These are phyloP conservation scores for Candida wancherniae DNA, from an alignment of 805 yeast genomes.

Conservation along the genomic window DNA sequence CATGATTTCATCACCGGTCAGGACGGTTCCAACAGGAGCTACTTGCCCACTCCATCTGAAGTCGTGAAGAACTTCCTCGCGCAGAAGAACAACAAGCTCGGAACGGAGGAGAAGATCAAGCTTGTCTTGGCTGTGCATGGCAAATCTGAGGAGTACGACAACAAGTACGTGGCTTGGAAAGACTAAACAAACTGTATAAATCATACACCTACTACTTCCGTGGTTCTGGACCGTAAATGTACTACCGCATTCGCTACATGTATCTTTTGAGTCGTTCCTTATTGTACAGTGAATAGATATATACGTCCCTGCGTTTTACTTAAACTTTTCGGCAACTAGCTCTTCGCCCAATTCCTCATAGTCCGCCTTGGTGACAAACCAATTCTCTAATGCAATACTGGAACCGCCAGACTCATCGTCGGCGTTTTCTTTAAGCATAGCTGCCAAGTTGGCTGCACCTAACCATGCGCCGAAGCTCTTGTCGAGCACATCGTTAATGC, in stretches of 20 bases:
- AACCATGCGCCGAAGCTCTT: constrained; percentile 61
- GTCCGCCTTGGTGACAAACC: constrained; percentile 59
- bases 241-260: too few relatives aligned
- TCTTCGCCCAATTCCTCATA: constrained; percentile 61
- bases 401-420: constrained; percentile 20
- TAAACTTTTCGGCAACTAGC: constrained; percentile 40
- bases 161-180: constrained; percentile 40
- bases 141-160: constrained; percentile 34
- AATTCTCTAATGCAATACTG: constrained; percentile 39
- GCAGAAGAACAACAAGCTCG: constrained; percentile 48
- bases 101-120: constrained; percentile 57
- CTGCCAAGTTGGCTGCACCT: constrained; percentile 67
- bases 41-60: constrained; percentile 64
- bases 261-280: too few relatives aligned
- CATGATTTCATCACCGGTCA: constrained; percentile 64
- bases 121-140: constrained; percentile 57
- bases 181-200: constrained; percentile 14
- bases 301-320: too few relatives aligned
- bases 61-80: constrained; percentile 58
- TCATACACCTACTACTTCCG: too few relatives aligned
- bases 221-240: too few relatives aligned
- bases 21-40: constrained; percentile 59
- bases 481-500: constrained; percentile 40
- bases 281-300: too few relatives aligned
- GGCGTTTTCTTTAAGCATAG: constrained; percentile 47